Percentiles rank a stretch among this genome's conserved stretches.
Evolutionary conservation across 768 basidiomycete species (phyloP).

Genomic region (Naganishia antarctica): DNA sequence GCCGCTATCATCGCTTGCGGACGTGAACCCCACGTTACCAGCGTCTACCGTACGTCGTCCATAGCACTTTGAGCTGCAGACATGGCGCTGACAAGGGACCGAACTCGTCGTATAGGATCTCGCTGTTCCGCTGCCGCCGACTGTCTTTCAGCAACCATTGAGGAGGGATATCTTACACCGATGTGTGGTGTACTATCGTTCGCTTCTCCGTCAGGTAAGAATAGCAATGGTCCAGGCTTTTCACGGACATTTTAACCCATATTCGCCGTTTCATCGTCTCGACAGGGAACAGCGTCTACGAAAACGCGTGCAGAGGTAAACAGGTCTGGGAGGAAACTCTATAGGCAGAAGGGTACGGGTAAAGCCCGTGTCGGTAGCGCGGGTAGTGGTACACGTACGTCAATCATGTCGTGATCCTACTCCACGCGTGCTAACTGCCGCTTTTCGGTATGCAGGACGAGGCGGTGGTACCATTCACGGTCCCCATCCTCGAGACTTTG

Average conservation of each 20-base stretch:
- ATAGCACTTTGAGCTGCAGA: too few relatives aligned
- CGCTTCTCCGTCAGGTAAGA: conserved; percentile 66
- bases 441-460: conserved; percentile 55
- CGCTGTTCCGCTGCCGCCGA: conserved; percentile 50
- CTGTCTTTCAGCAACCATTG: conserved; percentile 78
- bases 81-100: too few relatives aligned
- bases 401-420: too few relatives aligned
- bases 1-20: conserved; percentile 43
- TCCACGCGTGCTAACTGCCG: too few relatives aligned
- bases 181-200: conserved; percentile 80
- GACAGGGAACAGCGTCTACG: conserved; percentile 74
- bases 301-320: conserved; percentile 87
- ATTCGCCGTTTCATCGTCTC: too few relatives aligned
- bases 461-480: conserved; percentile 93
- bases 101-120: too few relatives aligned
- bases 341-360: conserved; percentile 86
- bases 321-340: conserved; percentile 82
- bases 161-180: conserved; percentile 89
- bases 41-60: conserved; percentile 34
- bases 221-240: too few relatives aligned
- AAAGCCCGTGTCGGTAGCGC: conserved; percentile 82
- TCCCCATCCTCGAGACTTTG: conserved; percentile 84
- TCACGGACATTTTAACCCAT: too few relatives aligned
- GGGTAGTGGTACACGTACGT: conserved; percentile 53
- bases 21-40: conserved; percentile 37